Evolutionary conservation across 441 rosid genomes (phyloP), one percentile per base, ranked within the genome.

Genomic region (Capsella rubella): DNA sequence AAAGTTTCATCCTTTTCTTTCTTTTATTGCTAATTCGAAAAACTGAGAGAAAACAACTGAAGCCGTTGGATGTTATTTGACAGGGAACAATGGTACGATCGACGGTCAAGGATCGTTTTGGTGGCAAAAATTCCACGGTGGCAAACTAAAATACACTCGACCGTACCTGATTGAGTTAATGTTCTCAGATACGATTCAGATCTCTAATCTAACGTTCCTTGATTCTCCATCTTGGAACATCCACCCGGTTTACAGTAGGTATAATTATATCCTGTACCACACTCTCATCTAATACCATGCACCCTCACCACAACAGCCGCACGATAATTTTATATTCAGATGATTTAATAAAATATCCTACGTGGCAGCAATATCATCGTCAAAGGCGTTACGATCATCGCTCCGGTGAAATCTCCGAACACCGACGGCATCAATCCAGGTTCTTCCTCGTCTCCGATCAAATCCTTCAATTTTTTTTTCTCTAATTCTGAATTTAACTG

Each of bases 381-480:
- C 56, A 89, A 87, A 83, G 85, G 87, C 9, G 72, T 87, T 1
- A 87, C 93, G 27, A 89, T 87, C 61, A 79, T 89, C 2, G 93
- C 93, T 31, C 93, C 93, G 3, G 69, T 87, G 29, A 85, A 70
- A 50, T 89, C 91, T 54, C 93, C 93, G 1, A 89, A 89, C 80
- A 87, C 93, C 12, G 93, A 89, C 34, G 91, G 93, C 3, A 85
- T 89, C 77, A 87, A 89, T 66, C 93, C 91, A 75, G 97, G 98
- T 93, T 49, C 5, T 2, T 35, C 0, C 72, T 37, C 73, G 51
- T 46, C 65, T 1, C 12, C 21, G 29, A 34, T 31, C 13, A 2
- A 40, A 8, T 8, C 3, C 35, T 32, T 29, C 5, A 29, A 4
- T 29, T 29, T 29, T 3, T 3, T 29, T 5, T 1, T 31, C 32